Evolutionary conservation across 208 protist genomes (phyloP).

Genomic region (Trypanosoma melophagium): DNA sequence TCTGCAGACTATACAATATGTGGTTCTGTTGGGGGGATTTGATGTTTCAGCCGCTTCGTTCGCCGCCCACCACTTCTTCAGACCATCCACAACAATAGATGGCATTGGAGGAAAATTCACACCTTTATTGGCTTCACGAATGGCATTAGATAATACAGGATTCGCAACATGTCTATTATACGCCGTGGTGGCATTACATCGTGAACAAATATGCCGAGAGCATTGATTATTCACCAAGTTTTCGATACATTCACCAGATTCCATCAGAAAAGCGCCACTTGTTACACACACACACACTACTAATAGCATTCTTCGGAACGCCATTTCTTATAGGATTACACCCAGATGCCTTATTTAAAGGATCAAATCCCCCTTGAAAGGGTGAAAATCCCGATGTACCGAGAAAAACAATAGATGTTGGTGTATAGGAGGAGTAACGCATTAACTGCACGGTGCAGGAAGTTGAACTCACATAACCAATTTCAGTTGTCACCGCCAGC

Average conservation of each 20-base stretch:
- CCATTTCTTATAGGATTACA: not conserved
- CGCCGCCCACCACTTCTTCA: constrained; percentile 39
- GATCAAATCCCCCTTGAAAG: constrained; percentile 54
- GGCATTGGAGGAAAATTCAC: constrained; percentile 43
- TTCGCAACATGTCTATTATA: constrained; percentile 36
- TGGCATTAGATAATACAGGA: constrained; percentile 32
- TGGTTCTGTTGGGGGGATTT: constrained; percentile 3
- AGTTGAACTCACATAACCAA: constrained; percentile 48
- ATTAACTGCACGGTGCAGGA: constrained; percentile 44
- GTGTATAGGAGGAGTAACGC: constrained; percentile 22
- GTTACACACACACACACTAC: constrained; percentile 65
- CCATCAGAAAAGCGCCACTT: constrained; percentile 40
- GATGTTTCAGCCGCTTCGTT: constrained; percentile 42
- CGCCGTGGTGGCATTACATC: constrained; percentile 25
- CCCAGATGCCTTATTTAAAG: constrained; percentile 35
- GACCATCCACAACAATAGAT: constrained; percentile 24
- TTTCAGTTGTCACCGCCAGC: constrained; percentile 53
- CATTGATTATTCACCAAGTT: constrained; percentile 40
- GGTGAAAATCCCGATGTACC: constrained; percentile 67
- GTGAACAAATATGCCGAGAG: constrained; percentile 47
- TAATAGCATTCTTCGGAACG: constrained; percentile 32
- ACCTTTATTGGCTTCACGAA: constrained; percentile 36
- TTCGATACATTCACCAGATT: constrained; percentile 47
- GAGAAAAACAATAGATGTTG: constrained; percentile 43
- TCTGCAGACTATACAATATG: constrained; percentile 55